phyloP scores from a whole-genome alignment of 352 stramenopile species.

The Phytophthora quininea region DNA sequence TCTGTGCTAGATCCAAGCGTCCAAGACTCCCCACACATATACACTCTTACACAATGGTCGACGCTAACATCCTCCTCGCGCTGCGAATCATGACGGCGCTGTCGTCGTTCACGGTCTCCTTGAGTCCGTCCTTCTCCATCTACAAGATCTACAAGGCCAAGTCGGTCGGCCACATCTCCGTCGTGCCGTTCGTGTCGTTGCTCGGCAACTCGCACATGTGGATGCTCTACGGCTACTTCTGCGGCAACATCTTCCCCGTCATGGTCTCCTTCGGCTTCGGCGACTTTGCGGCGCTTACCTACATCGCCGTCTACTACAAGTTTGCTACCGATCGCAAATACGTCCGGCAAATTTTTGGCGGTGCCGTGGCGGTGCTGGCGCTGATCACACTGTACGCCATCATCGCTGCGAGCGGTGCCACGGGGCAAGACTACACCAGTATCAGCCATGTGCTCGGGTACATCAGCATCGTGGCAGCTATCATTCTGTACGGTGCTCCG shows the following conservation, averaged over 20 bases:
- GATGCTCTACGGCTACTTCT: slow-evolving; percentile 57
- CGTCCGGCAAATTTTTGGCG: slow-evolving; percentile 35
- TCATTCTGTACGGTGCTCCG: slow-evolving; percentile 45
- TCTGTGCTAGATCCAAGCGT: neutral
- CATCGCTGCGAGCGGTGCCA: slow-evolving; percentile 41
- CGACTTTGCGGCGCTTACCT: slow-evolving; percentile 42
- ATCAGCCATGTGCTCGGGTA: slow-evolving; percentile 42
- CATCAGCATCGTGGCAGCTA: slow-evolving; percentile 36
- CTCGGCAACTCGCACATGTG: slow-evolving; percentile 50
- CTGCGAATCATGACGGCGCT: slow-evolving; percentile 38
- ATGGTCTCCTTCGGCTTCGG: slow-evolving; percentile 57
- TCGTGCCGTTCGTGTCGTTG: slow-evolving; percentile 48
- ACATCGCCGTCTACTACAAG: slow-evolving; percentile 59
- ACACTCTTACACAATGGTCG: slow-evolving; percentile 18
- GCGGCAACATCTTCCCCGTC: slow-evolving; percentile 52
- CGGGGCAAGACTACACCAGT: slow-evolving; percentile 33
- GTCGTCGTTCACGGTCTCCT: slow-evolving; percentile 41
- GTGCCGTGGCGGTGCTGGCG: slow-evolving; percentile 25
- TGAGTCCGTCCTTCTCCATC: slow-evolving; percentile 44
- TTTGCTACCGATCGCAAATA: slow-evolving; percentile 49
- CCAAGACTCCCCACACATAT: slow-evolving; percentile 1
- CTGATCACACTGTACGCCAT: slow-evolving; percentile 48
- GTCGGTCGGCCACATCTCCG: slow-evolving; percentile 37
- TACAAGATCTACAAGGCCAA: slow-evolving; percentile 47
- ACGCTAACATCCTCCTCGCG: slow-evolving; percentile 24